phyloP scores from a whole-genome alignment of 2,329 filamentous ascomycete genomes.

The Colletotrichum spinosum region DNA sequence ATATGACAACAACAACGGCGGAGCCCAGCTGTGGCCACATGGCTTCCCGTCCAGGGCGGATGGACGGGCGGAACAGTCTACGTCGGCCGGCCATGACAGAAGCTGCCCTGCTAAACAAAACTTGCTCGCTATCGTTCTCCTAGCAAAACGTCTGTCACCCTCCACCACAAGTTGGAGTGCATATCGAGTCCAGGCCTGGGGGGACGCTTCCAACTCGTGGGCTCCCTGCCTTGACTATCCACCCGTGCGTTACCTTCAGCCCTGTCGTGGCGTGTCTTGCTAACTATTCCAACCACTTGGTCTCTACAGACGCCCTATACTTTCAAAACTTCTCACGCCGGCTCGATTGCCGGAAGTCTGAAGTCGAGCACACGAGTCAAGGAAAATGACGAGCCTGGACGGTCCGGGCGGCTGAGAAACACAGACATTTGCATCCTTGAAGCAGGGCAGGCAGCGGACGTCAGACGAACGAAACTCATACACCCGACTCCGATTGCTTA shows the following conservation, averaged over 20 bases:
- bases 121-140: conserved; percentile 12
- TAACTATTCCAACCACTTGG: conserved; percentile 12
- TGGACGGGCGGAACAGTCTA: conserved; percentile 14
- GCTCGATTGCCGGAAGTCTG: conserved; percentile 19
- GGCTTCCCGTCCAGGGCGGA: conserved; percentile 16
- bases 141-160: neutral
- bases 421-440: neutral
- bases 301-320: conserved; percentile 16
- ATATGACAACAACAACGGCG: neutral
- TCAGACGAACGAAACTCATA: conserved; percentile 30
- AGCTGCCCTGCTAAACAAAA: conserved; percentile 13
- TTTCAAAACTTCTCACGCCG: conserved; percentile 24
- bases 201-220: neutral
- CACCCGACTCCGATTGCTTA: conserved; percentile 6
- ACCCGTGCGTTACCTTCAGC: conserved; percentile 15
- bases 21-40: neutral
- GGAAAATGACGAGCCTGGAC: conserved; percentile 16
- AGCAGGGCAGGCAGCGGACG: conserved; percentile 8
- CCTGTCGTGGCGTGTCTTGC: conserved; percentile 2
- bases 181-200: conserved; percentile 2
- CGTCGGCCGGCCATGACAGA: conserved; percentile 3
- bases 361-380: conserved; percentile 25
- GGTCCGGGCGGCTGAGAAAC: conserved; percentile 18
- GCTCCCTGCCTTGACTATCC: neutral
- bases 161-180: neutral